These are phyloP conservation scores for Pythium plurisporium DNA, from an alignment of 352 stramenopile genomes.

Conservation along the genomic window DNA sequence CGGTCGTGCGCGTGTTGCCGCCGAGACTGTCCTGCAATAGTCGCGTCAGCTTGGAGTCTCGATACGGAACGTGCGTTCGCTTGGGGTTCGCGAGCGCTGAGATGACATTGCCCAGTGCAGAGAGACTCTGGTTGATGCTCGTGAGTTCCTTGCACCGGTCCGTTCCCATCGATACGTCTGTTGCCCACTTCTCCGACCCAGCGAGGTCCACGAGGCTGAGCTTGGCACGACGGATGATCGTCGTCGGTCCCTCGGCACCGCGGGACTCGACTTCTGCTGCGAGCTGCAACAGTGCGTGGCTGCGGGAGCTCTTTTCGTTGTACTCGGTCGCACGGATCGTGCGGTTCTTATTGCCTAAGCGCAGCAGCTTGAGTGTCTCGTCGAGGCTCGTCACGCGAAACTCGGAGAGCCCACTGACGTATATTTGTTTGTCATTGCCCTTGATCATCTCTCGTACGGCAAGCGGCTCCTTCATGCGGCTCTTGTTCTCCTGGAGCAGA, in stretches of 20 bases:
- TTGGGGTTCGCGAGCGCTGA: conserved; percentile 67
- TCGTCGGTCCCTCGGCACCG: conserved; percentile 54
- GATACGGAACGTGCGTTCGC: conserved; percentile 91
- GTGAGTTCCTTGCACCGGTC: conserved; percentile 84
- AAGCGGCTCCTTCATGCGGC: conserved; percentile 46
- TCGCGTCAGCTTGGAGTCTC: conserved; percentile 96
- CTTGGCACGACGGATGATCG: conserved; percentile 72
- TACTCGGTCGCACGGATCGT: conserved; percentile 83
- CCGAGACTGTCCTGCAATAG: conserved; percentile 81
- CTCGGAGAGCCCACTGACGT: conserved; percentile 88
- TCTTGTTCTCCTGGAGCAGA: conserved; percentile 60
- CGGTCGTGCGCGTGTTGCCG: conserved; percentile 87
- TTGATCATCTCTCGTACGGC: conserved; percentile 67
- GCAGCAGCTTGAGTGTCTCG: conserved; percentile 79
- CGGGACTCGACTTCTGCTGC: conserved; percentile 75
- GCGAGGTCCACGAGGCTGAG: conserved; percentile 92
- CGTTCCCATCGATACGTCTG: conserved; percentile 52
- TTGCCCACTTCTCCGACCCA: conserved; percentile 90
- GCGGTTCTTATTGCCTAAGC: conserved; percentile 76
- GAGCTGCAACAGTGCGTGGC: conserved; percentile 84
- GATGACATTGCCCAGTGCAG: conserved; percentile 88
- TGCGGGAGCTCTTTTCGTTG: conserved; percentile 86
- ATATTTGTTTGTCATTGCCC: conserved; percentile 79
- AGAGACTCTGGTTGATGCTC: conserved; percentile 91
- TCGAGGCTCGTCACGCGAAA: conserved; percentile 78